Percentiles rank a stretch among this genome's conserved stretches.
Conservation (phyloP, 257 asterid genomes). For the Cruciata laevipes region DNA sequence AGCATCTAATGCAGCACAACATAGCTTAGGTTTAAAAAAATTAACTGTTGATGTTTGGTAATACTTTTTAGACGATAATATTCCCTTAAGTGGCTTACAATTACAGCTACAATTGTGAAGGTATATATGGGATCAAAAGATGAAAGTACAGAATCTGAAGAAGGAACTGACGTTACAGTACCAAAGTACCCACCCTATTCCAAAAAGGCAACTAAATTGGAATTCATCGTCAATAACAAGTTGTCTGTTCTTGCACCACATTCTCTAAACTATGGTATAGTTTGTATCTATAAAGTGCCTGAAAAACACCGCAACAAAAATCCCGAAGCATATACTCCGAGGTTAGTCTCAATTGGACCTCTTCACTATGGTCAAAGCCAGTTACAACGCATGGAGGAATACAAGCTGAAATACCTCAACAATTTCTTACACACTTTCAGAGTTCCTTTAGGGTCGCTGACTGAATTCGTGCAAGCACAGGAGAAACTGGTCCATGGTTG, state of each 20-base stretch:
- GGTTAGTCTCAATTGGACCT: conserved; percentile 30
- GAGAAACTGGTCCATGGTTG: conserved; percentile 13
- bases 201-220: neutral
- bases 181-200: conserved; percentile 3
- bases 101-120: no score
- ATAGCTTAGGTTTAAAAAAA: no score
- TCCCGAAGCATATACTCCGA: conserved; percentile 23
- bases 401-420: conserved; percentile 23
- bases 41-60: no score
- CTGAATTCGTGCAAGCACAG: conserved; percentile 9
- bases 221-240: neutral
- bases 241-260: neutral
- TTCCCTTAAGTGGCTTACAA: no score
- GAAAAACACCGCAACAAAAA: conserved; percentile 21
- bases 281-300: conserved; percentile 22
- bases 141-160: no score
- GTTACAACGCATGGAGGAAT: conserved; percentile 24
- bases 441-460: conserved; percentile 12
- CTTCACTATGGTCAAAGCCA: conserved; percentile 17
- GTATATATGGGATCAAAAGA: no score
- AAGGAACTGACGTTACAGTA: no score
- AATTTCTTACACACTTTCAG: conserved; percentile 19
- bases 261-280: conserved; percentile 7
- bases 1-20: no score
- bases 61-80: no score